Percentiles rank a stretch among this genome's conserved stretches.
Conservation (phyloP, 345 rosid genomes). For the Populus davidiana region DNA sequence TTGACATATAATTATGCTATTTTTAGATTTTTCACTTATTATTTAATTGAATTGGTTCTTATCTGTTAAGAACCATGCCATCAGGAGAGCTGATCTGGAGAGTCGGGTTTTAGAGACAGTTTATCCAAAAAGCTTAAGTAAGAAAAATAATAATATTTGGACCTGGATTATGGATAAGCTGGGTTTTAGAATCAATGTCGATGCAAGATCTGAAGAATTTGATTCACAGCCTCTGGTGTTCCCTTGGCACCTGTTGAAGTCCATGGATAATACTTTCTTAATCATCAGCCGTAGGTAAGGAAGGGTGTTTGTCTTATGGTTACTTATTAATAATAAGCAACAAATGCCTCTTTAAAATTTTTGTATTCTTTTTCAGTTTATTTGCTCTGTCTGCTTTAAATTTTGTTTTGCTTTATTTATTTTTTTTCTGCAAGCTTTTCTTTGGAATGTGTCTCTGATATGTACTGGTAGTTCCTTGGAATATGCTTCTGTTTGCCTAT, state of each 20-base stretch:
- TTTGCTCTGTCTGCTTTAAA: neutral
- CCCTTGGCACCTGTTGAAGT: conserved; percentile 90
- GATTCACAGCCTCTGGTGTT: conserved; percentile 45
- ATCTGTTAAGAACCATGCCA: conserved; percentile 72
- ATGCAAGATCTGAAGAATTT: conserved; percentile 43
- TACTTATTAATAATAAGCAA: neutral
- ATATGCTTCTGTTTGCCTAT: neutral
- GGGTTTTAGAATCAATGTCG: conserved; percentile 48
- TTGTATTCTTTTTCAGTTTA: neutral
- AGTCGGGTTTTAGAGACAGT: conserved; percentile 82
- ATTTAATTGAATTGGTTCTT: conserved; percentile 10
- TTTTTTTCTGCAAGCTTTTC: neutral
- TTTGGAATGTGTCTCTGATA: neutral
- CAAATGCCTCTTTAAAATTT: neutral
- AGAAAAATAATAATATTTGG: conserved; percentile 53
- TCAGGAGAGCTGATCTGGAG: conserved; percentile 80
- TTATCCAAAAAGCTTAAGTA: conserved; percentile 51
- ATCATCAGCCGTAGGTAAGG: conserved; percentile 61
- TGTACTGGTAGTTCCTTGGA: neutral
- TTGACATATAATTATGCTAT: neutral
- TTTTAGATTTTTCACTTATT: neutral
- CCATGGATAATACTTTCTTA: conserved; percentile 41
- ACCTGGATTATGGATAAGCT: conserved; percentile 60
- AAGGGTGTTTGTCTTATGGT: neutral
- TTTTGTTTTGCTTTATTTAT: neutral